Conservation (phyloP, 352 stramenopile species). For the Phytophthora capsici region DNA sequence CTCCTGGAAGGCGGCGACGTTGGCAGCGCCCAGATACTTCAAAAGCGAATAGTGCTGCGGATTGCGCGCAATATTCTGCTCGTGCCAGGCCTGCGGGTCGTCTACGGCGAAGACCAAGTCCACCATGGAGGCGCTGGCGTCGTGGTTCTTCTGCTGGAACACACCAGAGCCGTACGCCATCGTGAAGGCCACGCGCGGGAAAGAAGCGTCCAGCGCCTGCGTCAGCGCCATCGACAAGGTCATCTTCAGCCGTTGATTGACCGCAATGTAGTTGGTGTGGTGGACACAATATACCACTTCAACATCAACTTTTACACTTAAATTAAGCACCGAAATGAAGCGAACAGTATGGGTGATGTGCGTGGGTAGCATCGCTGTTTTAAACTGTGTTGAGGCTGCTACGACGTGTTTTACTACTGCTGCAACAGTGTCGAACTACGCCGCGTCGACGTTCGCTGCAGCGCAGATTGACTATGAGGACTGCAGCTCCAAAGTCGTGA, state of each 20-base stretch:
- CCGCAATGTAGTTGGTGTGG: conserved; percentile 4
- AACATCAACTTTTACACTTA: conserved; percentile 5
- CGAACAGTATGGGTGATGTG: not conserved
- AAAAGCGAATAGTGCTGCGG: conserved; percentile 85
- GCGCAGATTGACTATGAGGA: conserved; percentile 23
- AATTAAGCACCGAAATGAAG: conserved; percentile 2
- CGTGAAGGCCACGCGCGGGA: conserved; percentile 77
- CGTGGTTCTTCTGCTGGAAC: conserved; percentile 80
- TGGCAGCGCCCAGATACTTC: conserved; percentile 63
- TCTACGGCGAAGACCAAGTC: conserved; percentile 91
- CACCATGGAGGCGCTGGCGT: conserved; percentile 83
- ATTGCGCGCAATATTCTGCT: conserved; percentile 78
- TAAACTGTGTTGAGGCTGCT: not conserved
- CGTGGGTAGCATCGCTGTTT: not conserved
- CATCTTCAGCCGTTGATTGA: conserved; percentile 25
- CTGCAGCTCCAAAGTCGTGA: conserved; percentile 36
- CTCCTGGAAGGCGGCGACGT: conserved; percentile 71
- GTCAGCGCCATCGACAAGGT: conserved; percentile 48
- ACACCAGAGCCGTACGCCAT: conserved; percentile 88
- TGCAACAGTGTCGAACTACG: conserved; percentile 26
- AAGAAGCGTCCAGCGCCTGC: conserved; percentile 61
- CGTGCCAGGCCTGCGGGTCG: conserved; percentile 83
- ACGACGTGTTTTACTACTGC: conserved; percentile 5
- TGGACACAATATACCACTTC: conserved; percentile 21
- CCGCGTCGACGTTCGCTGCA: conserved; percentile 13